These are phyloP conservation scores for Kockiozyma suomiensis DNA, from an alignment of 805 yeast genomes.

Conservation along the genomic window DNA sequence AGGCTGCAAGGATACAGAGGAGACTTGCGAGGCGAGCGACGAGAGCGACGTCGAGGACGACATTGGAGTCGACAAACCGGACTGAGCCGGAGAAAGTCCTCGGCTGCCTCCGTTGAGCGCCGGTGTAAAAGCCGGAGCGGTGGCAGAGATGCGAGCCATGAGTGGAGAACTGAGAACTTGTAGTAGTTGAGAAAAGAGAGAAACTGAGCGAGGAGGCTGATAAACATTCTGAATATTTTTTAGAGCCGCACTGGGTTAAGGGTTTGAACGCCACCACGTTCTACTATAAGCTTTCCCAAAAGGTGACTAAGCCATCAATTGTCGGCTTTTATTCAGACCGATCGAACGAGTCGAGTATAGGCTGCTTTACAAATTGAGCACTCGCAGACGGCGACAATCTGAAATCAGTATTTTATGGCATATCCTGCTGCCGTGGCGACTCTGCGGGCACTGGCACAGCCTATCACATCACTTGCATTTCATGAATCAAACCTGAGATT, in stretches of 20 bases:
- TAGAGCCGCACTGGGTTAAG: conserved; percentile 15
- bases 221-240: conserved; percentile 6
- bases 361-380: too few relatives aligned
- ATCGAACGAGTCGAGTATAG: too few relatives aligned
- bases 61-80: conserved; percentile 38
- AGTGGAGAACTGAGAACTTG: too few relatives aligned
- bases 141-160: conserved; percentile 21
- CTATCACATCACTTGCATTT: conserved; percentile 17
- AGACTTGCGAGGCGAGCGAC: conserved; percentile 46
- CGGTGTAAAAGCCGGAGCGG: conserved; percentile 16
- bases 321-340: too few relatives aligned
- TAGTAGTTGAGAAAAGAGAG: not conserved
- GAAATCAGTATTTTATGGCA: not conserved
- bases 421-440: conserved; percentile 26
- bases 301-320: too few relatives aligned
- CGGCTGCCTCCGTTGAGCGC: conserved; percentile 12
- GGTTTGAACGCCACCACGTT: conserved; percentile 5
- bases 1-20: conserved; percentile 57
- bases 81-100: conserved; percentile 25
- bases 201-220: not conserved
- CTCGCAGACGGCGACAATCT: too few relatives aligned
- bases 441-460: conserved; percentile 17
- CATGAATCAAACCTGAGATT: conserved; percentile 18
- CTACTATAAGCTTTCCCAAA: too few relatives aligned
- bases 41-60: conserved; percentile 57